Conservation (phyloP, 1,284 basidiomycete species). For the Heterobasidion occidentale region DNA sequence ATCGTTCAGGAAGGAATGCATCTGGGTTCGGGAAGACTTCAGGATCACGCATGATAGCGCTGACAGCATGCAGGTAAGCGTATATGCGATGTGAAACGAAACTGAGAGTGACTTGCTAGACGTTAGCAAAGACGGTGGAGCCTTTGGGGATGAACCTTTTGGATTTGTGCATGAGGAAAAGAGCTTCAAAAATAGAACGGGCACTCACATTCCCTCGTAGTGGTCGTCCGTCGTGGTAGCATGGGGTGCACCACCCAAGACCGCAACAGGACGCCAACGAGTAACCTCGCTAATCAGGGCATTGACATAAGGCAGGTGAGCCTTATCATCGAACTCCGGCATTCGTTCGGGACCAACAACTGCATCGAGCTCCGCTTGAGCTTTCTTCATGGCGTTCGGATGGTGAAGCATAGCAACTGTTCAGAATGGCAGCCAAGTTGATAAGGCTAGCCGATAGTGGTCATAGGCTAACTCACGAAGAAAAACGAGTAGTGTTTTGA, state of each 20-base stretch:
- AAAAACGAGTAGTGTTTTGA: conserved; percentile 31
- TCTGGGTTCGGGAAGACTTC: conserved; percentile 24
- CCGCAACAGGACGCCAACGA: conserved; percentile 34
- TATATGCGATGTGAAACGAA: neutral
- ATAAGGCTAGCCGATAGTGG: neutral
- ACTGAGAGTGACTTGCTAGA: conserved; percentile 22
- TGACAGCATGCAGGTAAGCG: conserved; percentile 8
- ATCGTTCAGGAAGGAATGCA: conserved; percentile 7
- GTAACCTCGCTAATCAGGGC: conserved; percentile 36
- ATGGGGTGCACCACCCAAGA: conserved; percentile 34
- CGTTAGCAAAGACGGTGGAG: conserved; percentile 33
- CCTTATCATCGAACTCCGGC: conserved; percentile 36
- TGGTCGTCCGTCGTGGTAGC: conserved; percentile 29
- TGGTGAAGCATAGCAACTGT: conserved; percentile 5
- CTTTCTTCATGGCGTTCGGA: conserved; percentile 26
- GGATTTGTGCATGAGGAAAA: too few species aligned
- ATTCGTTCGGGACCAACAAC: conserved; percentile 35
- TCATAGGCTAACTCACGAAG: conserved; percentile 23
- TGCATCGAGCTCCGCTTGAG: conserved; percentile 36
- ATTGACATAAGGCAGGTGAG: conserved; percentile 32
- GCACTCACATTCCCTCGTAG: conserved; percentile 28
- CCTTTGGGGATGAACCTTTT: conserved; percentile 37
- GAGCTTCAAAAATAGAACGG: too few species aligned
- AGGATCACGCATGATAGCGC: conserved; percentile 35
- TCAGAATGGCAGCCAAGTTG: neutral